phyloP scores from a whole-genome alignment of 176 grass and related monocot species.

The Juncus inflexus region DNA sequence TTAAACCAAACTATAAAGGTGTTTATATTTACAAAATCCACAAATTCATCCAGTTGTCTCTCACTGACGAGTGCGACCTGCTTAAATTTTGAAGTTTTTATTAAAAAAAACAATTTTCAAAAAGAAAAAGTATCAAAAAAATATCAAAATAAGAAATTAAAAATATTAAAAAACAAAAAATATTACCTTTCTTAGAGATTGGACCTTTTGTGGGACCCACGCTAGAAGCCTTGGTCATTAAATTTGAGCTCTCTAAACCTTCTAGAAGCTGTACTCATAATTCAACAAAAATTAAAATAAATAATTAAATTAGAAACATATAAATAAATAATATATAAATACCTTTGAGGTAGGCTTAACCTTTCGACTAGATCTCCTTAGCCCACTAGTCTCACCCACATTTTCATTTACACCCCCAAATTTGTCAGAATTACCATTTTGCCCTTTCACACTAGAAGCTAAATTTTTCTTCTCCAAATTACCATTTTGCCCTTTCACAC shows the following conservation, averaged over 20 bases:
- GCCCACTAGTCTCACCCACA: constrained; percentile 8
- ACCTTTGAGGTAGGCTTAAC: constrained; percentile 45
- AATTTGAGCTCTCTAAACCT: constrained; percentile 25
- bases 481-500: background rate
- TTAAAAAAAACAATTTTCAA: background rate
- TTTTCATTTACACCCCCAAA: constrained; percentile 21
- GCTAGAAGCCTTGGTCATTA: constrained; percentile 34
- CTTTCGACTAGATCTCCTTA: constrained; percentile 35
- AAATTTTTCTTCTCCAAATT: background rate
- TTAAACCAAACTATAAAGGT: background rate
- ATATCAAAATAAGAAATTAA: background rate
- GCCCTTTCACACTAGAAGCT: background rate
- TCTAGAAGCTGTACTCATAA: constrained; percentile 29
- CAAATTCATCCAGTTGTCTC: background rate
- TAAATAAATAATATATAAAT: constrained; percentile 5
- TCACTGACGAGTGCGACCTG: background rate
- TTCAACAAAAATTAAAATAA: background rate
- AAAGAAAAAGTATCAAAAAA: background rate
- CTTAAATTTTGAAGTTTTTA: constrained; percentile 2
- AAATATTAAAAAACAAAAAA: background rate
- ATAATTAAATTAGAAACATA: background rate
- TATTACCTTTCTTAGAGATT: constrained; percentile 8
- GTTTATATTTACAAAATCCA: constrained; percentile 20
- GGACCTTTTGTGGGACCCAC: constrained; percentile 2
- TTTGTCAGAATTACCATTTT: background rate